Conservation (phyloP, 2,329 filamentous ascomycete species). For the Aspergillus neoniger region DNA sequence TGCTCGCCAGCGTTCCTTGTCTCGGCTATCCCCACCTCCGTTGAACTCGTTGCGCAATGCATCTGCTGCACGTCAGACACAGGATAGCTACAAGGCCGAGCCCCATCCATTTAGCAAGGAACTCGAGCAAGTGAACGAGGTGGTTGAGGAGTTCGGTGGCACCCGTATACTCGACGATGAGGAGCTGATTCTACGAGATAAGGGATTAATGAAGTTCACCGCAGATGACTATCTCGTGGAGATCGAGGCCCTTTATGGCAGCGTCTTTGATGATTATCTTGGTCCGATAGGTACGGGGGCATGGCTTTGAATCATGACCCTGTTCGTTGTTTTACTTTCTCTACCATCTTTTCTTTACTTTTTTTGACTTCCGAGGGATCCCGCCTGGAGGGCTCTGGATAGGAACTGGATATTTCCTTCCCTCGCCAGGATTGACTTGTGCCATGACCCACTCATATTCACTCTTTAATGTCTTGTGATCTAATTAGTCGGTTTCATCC, state of each 20-base stretch:
- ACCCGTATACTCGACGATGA: constrained; percentile 70
- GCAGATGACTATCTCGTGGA: constrained; percentile 83
- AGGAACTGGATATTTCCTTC: constrained; percentile 29
- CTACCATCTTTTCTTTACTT: constrained; percentile 22
- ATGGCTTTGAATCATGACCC: constrained; percentile 40
- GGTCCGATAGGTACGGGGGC: constrained; percentile 35
- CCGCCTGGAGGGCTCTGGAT: neutral
- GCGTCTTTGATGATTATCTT: constrained; percentile 57
- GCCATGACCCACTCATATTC: constrained; percentile 37
- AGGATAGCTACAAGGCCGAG: constrained; percentile 41
- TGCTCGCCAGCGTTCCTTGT: constrained; percentile 67
- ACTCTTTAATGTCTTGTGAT: constrained; percentile 21
- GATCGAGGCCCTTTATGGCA: constrained; percentile 68
- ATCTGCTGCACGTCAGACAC: constrained; percentile 34
- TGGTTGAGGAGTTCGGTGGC: constrained; percentile 82
- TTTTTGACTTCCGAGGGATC: neutral
- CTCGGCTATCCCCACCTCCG: constrained; percentile 50
- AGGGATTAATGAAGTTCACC: constrained; percentile 71
- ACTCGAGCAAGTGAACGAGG: constrained; percentile 86
- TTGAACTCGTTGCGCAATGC: constrained; percentile 39
- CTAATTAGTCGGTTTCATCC: constrained; percentile 10
- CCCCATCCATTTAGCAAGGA: constrained; percentile 83
- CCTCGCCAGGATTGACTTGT: constrained; percentile 7
- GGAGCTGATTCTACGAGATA: constrained; percentile 66
- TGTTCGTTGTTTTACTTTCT: constrained; percentile 10